Percentiles rank a stretch among this genome's conserved stretches.
phyloP scores from a whole-genome alignment of 169 alveolate genomes.

The Babesia ovata region DNA sequence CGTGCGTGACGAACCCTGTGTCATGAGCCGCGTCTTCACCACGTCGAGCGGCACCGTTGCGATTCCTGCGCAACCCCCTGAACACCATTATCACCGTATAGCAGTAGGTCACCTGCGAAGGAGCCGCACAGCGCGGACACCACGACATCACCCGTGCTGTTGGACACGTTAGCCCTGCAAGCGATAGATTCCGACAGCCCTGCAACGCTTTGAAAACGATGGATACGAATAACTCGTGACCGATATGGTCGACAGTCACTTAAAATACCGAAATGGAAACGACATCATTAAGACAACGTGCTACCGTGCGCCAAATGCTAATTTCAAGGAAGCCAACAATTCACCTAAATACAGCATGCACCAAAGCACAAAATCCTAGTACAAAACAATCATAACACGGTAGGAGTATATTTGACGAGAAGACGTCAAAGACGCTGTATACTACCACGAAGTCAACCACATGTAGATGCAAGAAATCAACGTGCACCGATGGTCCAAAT shows the following conservation, averaged over 20 bases:
- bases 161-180: constrained; percentile 33
- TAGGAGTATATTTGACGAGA: too few species aligned
- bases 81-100: background rate
- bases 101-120: constrained; percentile 44
- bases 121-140: constrained; percentile 70
- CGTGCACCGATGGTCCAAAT: background rate
- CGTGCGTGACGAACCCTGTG: constrained; percentile 80
- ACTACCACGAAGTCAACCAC: background rate
- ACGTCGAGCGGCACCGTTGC: constrained; percentile 95
- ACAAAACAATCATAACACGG: too few species aligned
- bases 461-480: background rate
- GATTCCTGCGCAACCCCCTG: constrained; percentile 94
- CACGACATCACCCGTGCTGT: constrained; percentile 53
- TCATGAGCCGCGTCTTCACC: constrained; percentile 92
- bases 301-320: too few species aligned
- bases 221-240: too few species aligned
- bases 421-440: too few species aligned
- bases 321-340: too few species aligned
- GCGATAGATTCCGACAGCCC: constrained; percentile 46
- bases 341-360: too few species aligned
- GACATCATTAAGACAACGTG: too few species aligned
- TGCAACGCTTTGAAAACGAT: background rate
- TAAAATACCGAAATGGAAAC: too few species aligned
- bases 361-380: too few species aligned
- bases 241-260: too few species aligned